Evolutionary conservation across 1,139 yeast species (phyloP).

Genomic region (Ogataea hybrid): DNA sequence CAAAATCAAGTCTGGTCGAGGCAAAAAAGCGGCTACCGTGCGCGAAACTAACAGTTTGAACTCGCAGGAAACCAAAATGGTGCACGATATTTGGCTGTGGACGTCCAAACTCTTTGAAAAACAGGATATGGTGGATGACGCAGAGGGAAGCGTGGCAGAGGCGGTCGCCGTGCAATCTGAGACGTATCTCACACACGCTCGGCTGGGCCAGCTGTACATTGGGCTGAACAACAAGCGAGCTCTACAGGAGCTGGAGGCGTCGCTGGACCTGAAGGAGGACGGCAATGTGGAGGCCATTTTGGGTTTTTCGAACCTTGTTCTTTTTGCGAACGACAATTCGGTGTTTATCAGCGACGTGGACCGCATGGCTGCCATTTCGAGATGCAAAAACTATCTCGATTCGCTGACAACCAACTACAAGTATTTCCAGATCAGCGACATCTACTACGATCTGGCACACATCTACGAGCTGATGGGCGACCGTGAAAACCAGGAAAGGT

Average conservation of each 20-base stretch:
- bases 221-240: constrained; percentile 45
- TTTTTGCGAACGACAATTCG: constrained; percentile 32
- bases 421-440: constrained; percentile 62
- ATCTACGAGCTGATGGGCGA: constrained; percentile 66
- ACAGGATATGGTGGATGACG: constrained; percentile 54
- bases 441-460: constrained; percentile 70
- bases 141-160: constrained; percentile 72
- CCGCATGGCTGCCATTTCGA: constrained; percentile 59
- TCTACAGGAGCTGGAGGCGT: constrained; percentile 64
- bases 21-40: neutral
- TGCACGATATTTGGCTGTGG: constrained; percentile 75
- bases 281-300: constrained; percentile 58
- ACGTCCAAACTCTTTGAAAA: constrained; percentile 64
- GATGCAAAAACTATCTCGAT: constrained; percentile 64
- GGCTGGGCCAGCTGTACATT: constrained; percentile 50
- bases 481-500: constrained; percentile 45
- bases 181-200: constrained; percentile 52
- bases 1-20: constrained; percentile 7
- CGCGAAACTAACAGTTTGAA: constrained; percentile 2
- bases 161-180: constrained; percentile 56
- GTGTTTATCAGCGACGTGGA: constrained; percentile 49
- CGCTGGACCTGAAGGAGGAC: constrained; percentile 49
- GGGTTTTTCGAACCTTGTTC: constrained; percentile 61
- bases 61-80: constrained; percentile 12
- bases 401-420: constrained; percentile 47